Conservation (phyloP, 2,329 filamentous ascomycete species). For the Sarocladium oryzae region DNA sequence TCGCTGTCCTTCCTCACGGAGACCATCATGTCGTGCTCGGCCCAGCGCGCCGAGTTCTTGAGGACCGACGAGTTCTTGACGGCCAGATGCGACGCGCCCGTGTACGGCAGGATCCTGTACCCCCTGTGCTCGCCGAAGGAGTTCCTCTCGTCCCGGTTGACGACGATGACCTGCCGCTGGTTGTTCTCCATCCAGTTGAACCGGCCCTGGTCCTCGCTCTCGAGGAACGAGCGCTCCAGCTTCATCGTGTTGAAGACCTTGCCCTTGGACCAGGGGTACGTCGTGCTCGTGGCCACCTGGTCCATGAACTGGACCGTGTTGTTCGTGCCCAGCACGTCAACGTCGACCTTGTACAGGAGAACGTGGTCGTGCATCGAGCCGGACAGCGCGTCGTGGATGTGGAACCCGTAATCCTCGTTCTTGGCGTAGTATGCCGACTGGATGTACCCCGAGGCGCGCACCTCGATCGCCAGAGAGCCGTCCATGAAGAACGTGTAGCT, state of each 20-base stretch:
- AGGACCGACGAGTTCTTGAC: conserved; percentile 34
- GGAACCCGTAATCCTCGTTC: conserved; percentile 27
- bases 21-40: conserved; percentile 39
- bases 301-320: conserved; percentile 31
- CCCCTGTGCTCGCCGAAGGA: conserved; percentile 40
- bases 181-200: conserved; percentile 36
- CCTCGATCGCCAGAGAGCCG: conserved; percentile 30
- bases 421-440: conserved; percentile 30
- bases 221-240: conserved; percentile 30
- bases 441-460: conserved; percentile 32
- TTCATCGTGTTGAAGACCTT: conserved; percentile 42
- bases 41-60: conserved; percentile 32
- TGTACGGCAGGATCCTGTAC: conserved; percentile 34
- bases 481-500: conserved; percentile 29
- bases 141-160: conserved; percentile 39
- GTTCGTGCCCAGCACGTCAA: conserved; percentile 28
- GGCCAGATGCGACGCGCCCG: conserved; percentile 33
- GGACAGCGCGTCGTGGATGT: conserved; percentile 29
- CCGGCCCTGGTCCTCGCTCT: conserved; percentile 31
- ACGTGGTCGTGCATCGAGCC: conserved; percentile 33
- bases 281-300: conserved; percentile 21
- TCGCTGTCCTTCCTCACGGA: conserved; percentile 38
- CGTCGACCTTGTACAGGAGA: conserved; percentile 33
- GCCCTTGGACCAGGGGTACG: conserved; percentile 42
- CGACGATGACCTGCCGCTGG: conserved; percentile 35